Base-by-base conservation (phyloP, 345 rosid genomes). In the Salix suchowensis region DNA sequence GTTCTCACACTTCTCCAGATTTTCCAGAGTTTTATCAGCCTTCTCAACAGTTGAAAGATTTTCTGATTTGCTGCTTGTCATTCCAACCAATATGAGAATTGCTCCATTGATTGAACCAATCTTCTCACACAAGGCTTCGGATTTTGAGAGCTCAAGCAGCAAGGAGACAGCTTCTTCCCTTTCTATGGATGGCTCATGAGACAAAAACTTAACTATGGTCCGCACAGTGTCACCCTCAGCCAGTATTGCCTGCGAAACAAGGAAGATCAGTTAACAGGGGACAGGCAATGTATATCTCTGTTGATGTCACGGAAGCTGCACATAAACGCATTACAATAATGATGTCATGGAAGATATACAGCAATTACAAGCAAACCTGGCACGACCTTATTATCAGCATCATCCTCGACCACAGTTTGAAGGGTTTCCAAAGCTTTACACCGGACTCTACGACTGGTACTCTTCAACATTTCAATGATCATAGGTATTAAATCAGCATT, bases 191-290 rank as follows among this genome's bases (percentile, higher is more conserved):
- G 77, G 91, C 75, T 93, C 99, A 68, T 87, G 88, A 7, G 93
- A 84, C 76, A 93, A 83, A 71, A 90, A 89, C 87, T 95, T 95
- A 70, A 95, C 98, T 48, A 91, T 84, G 5, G 96, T 93, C 52
- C 99, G 96, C 75, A 95, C 98, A 14, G 88, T 89, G 78, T 95
- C 97, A 78, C 99, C 99, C 79, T 90, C 94, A 58, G 85, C 94
- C 82, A 95, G 85, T 79, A 89, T 89, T 74, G 81, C 96, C 99
- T 94, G 88, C 55, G 80, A 84, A 70, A 23, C n/a, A 76, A 73
- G 48, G 40, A 87, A 80, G 76, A 19, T 12, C 67, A 18, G 50
- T 42, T 39, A 80, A 67, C 42, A 79, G 71, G 60, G 79, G 70
- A 30, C 55, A 28, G 30, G 42, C 50, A 71, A 68, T 36, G 66